Evolutionary conservation across 163 green algal species (phyloP).

Genomic region (Chloromonas sp.): DNA sequence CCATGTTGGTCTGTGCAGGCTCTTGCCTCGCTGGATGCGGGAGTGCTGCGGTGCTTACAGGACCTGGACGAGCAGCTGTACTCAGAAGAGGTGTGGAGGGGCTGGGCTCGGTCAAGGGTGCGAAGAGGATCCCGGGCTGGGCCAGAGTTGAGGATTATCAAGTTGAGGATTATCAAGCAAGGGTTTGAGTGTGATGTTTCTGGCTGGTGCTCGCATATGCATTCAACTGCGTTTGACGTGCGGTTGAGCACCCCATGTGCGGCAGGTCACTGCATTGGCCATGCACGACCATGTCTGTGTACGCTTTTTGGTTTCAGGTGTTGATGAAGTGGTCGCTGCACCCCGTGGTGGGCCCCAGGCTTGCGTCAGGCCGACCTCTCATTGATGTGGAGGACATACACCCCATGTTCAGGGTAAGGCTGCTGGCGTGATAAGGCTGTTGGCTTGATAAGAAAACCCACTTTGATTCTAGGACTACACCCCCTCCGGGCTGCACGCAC

Average conservation of each 20-base stretch:
- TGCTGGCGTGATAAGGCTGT: too few species aligned
- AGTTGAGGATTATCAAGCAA: too few species aligned
- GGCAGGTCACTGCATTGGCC: neutral
- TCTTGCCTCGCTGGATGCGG: neutral
- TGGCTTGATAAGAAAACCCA: too few species aligned
- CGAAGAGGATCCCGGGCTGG: too few species aligned
- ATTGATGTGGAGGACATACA: neutral
- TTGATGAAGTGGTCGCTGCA: conserved; percentile 16
- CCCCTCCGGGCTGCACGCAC: too few species aligned
- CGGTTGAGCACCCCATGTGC: too few species aligned
- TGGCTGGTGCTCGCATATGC: too few species aligned
- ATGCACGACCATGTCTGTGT: neutral
- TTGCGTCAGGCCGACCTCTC: neutral
- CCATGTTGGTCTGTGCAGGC: neutral
- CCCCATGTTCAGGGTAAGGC: neutral
- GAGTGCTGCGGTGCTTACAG: neutral
- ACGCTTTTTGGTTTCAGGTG: neutral
- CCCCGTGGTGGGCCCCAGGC: conserved; percentile 1
- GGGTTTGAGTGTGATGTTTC: too few species aligned
- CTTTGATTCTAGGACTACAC: too few species aligned
- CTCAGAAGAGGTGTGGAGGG: conserved; percentile 1
- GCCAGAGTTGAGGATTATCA: too few species aligned
- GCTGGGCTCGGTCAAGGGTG: too few species aligned
- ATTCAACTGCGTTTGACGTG: too few species aligned
- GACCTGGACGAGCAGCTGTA: conserved; percentile 1